Evolutionary conservation across 352 stramenopile genomes (phyloP), one percentile per base, ranked within the genome.

Genomic region (Halophytophthora batemanensis): DNA sequence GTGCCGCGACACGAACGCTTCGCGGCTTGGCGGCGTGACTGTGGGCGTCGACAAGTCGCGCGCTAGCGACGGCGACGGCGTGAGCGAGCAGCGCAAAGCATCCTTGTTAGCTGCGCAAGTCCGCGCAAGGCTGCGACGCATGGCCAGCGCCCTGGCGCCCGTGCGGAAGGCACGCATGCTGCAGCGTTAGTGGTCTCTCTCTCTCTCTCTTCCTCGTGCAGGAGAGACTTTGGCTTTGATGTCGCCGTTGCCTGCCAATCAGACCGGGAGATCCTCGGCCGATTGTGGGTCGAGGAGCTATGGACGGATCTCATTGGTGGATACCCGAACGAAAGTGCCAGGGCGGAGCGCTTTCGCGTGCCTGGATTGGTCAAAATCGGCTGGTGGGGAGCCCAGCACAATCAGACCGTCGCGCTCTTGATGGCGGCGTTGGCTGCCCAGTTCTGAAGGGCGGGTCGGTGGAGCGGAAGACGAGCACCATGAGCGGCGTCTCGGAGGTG

Each of bases 1-100:
- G 66, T 93, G 84, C 49, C 71, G 82, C 61, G 85, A 93, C 52
- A 93, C 77, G 49, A 92, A 95, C 7, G 77, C 61, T 12, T 74
- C 72, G 19, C 54, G 53, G 36, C 48, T 66, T 23, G 47, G 51
- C 39, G 59, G 53, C 15, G 44, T 40, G 18, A 36, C 34, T 2
- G 56, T 25, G 19, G 28, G 25, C 18, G 25, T 14, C 29, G 21
- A 31, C 41, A 10, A 14, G 52, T 69, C 19, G 59, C 64, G 39
- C 74, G n/a, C 21, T 42, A 22, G 19, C 64, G 60, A 15, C 34
- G 37, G 36, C 23, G 35, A 34, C 18, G 18, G 15, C 21, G 25
- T 23, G 47, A 0, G 37, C 33, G 31, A 56, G 22, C 2, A 44
- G 18, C 5, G 45, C 41, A 44, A 40, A 6, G 43, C 35, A 29